phyloP scores from a whole-genome alignment of 495 filamentous ascomycete species.

The Bathelium albidoporum region DNA sequence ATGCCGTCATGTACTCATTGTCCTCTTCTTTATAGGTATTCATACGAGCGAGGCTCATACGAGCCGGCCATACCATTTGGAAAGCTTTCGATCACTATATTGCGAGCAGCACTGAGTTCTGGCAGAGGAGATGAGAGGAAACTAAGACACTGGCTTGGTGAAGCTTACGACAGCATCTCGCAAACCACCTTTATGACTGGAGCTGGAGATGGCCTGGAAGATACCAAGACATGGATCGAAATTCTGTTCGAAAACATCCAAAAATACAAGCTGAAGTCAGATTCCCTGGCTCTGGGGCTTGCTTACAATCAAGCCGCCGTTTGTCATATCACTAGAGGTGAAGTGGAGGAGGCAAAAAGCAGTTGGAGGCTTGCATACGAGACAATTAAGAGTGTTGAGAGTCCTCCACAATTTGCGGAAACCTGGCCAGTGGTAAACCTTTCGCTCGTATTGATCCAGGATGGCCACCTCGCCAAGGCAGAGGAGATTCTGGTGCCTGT shows the following conservation, averaged over 20 bases:
- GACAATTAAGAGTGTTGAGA: neutral
- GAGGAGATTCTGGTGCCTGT: slow-evolving; percentile 1
- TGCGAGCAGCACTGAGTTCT: neutral
- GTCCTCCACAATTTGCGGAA: neutral
- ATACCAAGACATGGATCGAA: neutral
- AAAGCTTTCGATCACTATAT: neutral
- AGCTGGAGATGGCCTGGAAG: neutral
- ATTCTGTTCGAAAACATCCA: slow-evolving; percentile 1
- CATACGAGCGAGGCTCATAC: neutral
- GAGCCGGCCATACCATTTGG: neutral
- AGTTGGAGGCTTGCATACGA: slow-evolving; percentile 2
- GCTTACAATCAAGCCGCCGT: neutral
- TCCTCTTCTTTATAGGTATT: neutral
- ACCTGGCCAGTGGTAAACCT: neutral
- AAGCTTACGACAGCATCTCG: neutral
- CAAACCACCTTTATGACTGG: neutral
- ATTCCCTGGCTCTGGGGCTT: neutral
- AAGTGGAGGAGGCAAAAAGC: neutral
- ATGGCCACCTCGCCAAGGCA: neutral
- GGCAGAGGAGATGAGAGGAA: neutral
- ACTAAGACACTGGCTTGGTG: slow-evolving; percentile 1
- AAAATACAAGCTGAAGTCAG: neutral
- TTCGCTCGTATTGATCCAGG: neutral
- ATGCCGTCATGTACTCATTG: neutral
- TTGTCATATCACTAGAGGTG: neutral